These are phyloP conservation scores for Apiospora kogelbergensis DNA, from an alignment of 2,329 filamentous ascomycete species.

Conservation along the genomic window DNA sequence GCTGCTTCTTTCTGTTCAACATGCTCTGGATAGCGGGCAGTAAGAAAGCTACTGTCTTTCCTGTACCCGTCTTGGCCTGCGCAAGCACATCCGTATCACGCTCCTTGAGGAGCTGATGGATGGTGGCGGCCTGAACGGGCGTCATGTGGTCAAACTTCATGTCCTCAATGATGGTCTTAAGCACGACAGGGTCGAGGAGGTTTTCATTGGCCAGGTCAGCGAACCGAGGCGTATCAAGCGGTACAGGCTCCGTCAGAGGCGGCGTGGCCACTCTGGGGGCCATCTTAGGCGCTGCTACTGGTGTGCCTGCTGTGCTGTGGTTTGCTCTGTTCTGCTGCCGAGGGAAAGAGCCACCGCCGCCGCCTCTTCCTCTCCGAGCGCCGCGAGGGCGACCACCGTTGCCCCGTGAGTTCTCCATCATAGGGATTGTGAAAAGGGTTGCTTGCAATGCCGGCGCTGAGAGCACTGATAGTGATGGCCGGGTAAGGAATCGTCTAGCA, in stretches of 20 bases:
- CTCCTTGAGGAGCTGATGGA: constrained; percentile 69
- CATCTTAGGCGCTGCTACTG: background rate
- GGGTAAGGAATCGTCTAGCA: background rate
- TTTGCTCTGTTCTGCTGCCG: background rate
- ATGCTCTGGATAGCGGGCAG: constrained; percentile 70
- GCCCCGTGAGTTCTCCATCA: constrained; percentile 3
- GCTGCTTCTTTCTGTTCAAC: constrained; percentile 37
- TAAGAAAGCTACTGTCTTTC: constrained; percentile 93
- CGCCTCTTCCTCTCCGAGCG: background rate
- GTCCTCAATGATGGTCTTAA: constrained; percentile 66
- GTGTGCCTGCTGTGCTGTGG: background rate
- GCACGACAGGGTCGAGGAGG: constrained; percentile 63
- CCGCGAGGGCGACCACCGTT: background rate
- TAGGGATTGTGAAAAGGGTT: background rate
- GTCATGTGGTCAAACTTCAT: constrained; percentile 88
- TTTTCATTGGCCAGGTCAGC: constrained; percentile 39
- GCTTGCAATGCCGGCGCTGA: background rate
- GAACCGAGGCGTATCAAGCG: constrained; percentile 34
- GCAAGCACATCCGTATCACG: constrained; percentile 78
- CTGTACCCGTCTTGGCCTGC: constrained; percentile 95
- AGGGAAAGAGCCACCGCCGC: background rate
- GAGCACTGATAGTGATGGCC: background rate
- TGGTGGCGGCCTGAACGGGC: constrained; percentile 83
- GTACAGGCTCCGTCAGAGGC: constrained; percentile 8
- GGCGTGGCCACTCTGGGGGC: background rate